Evolutionary conservation across 306 rosid genomes (phyloP).

Genomic region (barrel medic (Medicago truncatula)): MtrunA17r5.0-ANR NC_053049.1:10900501-10901000

Average conservation of each 20-base stretch:
- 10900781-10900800: neutral
- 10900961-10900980: neutral
- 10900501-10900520: too few relatives aligned
- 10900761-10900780: neutral
- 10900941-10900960: conserved; percentile 3
- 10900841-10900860: neutral
- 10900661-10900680: neutral
- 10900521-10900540: too few relatives aligned
- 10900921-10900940: conserved; percentile 10
- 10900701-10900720: neutral
- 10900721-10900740: neutral
- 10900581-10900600: too few relatives aligned
- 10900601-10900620: too few relatives aligned
- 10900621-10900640: neutral
- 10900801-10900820: neutral
- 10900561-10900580: too few relatives aligned
- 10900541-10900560: too few relatives aligned
- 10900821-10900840: neutral
- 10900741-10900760: neutral
- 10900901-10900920: neutral
- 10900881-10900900: conserved; percentile 11
- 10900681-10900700: too few relatives aligned
- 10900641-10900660: neutral
- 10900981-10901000: conserved; percentile 15
- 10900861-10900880: neutral